phyloP scores from a whole-genome alignment of 2,329 filamentous ascomycete species.

The Furcasterigmium sp. region DNA sequence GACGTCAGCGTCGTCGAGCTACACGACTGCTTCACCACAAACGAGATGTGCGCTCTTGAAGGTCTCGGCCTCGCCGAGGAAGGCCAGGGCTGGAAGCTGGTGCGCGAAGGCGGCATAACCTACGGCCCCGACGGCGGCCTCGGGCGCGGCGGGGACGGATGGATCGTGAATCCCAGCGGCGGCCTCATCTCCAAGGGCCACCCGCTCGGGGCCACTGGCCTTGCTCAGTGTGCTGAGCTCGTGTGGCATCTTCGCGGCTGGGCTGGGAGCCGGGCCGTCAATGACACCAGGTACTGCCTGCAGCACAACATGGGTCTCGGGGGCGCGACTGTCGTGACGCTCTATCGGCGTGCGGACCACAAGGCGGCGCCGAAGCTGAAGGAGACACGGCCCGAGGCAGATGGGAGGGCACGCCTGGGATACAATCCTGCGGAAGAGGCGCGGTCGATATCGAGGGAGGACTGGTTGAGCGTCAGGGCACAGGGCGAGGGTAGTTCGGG shows the following conservation, averaged over 20 bases:
- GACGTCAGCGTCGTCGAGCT: slow-evolving; percentile 19
- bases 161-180: slow-evolving; percentile 20
- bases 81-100: slow-evolving; percentile 16
- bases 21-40: slow-evolving; percentile 23
- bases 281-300: slow-evolving; percentile 11
- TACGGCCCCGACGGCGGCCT: slow-evolving; percentile 6
- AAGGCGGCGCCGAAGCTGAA: background rate
- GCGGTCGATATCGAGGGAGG: background rate
- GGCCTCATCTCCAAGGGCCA: slow-evolving; percentile 24
- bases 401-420: background rate
- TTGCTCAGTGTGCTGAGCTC: slow-evolving; percentile 22
- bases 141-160: slow-evolving; percentile 12
- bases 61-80: slow-evolving; percentile 15
- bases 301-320: slow-evolving; percentile 23
- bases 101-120: slow-evolving; percentile 16
- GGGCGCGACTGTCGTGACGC: slow-evolving; percentile 18
- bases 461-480: background rate
- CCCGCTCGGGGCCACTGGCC: slow-evolving; percentile 21
- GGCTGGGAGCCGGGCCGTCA: slow-evolving; percentile 19
- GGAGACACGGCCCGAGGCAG: background rate
- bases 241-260: slow-evolving; percentile 23
- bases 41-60: slow-evolving; percentile 19
- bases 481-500: background rate
- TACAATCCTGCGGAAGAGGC: slow-evolving; percentile 1
- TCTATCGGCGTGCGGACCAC: slow-evolving; percentile 18